Evolutionary conservation across 2,329 filamentous ascomycete genomes (phyloP).

Genomic region (Penicillium sp.): DNA sequence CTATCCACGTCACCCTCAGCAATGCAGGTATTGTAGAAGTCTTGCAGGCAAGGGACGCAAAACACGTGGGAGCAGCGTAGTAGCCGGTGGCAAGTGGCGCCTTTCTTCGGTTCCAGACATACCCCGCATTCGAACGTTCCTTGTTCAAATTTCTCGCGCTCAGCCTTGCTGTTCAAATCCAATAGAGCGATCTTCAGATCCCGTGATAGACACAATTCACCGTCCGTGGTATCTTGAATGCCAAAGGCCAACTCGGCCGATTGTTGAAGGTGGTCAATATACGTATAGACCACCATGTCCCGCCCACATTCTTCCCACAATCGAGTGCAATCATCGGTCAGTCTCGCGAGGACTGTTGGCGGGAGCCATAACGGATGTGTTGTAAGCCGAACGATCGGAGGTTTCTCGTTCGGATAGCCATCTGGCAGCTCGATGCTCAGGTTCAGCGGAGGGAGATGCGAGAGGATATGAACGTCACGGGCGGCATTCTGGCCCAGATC

Average conservation of each 20-base stretch:
- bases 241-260: conserved; percentile 62
- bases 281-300: conserved; percentile 63
- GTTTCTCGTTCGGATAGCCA: conserved; percentile 60
- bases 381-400: conserved; percentile 58
- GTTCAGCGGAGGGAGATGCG: conserved; percentile 62
- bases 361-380: conserved; percentile 62
- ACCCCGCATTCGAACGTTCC: conserved; percentile 88
- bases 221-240: conserved; percentile 47
- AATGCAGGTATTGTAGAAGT: conserved; percentile 90
- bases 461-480: conserved; percentile 54
- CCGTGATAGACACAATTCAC: conserved; percentile 55
- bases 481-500: conserved; percentile 29
- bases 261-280: conserved; percentile 66
- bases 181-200: conserved; percentile 71
- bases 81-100: conserved; percentile 78
- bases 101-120: conserved; percentile 92
- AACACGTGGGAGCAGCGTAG: conserved; percentile 88
- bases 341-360: conserved; percentile 47
- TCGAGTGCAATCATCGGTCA: conserved; percentile 55
- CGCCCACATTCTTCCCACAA: conserved; percentile 67
- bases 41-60: conserved; percentile 82
- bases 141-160: conserved; percentile 76
- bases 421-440: conserved; percentile 60
- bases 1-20: conserved; percentile 79
- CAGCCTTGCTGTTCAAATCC: conserved; percentile 77